These are phyloP conservation scores for Funneliformis mosseae DNA, from an alignment of 192 early-diverging fungal species.

Conservation along the genomic window DNA sequence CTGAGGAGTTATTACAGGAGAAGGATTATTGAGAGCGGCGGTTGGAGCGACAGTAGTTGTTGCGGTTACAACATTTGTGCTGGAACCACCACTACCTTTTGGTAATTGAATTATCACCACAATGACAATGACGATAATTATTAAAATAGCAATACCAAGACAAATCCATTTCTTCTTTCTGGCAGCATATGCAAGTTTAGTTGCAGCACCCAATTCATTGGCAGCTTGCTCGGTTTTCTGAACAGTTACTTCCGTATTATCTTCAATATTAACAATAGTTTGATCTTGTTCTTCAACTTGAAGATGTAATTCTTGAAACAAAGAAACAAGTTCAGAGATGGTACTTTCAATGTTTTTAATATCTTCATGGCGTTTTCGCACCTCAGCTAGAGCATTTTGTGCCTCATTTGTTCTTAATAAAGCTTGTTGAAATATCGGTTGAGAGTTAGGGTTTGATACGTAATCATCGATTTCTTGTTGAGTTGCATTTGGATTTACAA, in stretches of 20 bases:
- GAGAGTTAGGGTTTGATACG: slow-evolving; percentile 50
- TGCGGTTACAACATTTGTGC: no score
- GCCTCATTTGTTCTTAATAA: slow-evolving; percentile 73
- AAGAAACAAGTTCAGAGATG: slow-evolving; percentile 85
- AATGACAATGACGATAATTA: slow-evolving; percentile 47
- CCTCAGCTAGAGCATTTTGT: slow-evolving; percentile 70
- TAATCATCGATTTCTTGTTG: slow-evolving; percentile 74
- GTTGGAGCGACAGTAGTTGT: no score
- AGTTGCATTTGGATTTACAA: slow-evolving; percentile 84
- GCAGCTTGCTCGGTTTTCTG: slow-evolving; percentile 66
- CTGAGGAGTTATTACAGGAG: no score
- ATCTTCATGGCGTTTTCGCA: slow-evolving; percentile 83
- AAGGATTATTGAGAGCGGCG: no score
- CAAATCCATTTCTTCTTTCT: slow-evolving; percentile 65
- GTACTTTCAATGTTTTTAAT: slow-evolving; percentile 86
- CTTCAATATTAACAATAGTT: slow-evolving; percentile 70
- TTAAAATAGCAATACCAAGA: slow-evolving; percentile 48
- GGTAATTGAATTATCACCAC: neutral
- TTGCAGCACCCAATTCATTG: slow-evolving; percentile 59
- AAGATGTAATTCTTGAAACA: slow-evolving; percentile 89
- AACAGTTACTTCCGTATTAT: slow-evolving; percentile 59
- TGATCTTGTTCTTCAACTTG: slow-evolving; percentile 77
- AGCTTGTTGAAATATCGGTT: slow-evolving; percentile 47
- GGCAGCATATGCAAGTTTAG: slow-evolving; percentile 43
- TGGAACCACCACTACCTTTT: neutral